Evolutionary conservation across 208 protist species (phyloP), one percentile per base, ranked within the genome.

Genomic region (Strigomonas galati): DNA sequence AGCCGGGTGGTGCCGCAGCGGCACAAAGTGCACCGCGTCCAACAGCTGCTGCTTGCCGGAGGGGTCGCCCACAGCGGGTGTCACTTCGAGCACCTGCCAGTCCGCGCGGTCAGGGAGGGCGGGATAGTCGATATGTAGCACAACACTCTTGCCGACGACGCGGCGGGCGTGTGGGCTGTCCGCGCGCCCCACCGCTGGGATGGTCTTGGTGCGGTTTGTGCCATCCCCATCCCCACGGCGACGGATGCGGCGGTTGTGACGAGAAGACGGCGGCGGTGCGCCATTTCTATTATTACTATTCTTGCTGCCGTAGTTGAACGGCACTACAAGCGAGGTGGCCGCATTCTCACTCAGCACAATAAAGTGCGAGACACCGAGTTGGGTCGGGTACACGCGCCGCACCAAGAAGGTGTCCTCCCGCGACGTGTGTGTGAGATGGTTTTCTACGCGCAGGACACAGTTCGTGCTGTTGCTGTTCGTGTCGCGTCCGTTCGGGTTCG

Each of bases 61-160:
- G 21, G 71, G 24, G n/a, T 65, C 65, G 23, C 67, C 32, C 46
- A 62, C 24, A 24, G 62, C 56, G 2, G 85, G 69, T 5, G 86
- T 76, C 27, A 91, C 53, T 24, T 60, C 65, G 15, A 67, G 19
- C 48, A 85, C 68, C 3, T 53, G 54, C 88, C 84, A 91, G 10
- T 46, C 56, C n/a, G 79, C 75, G 32, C 37, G 65, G 43, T 46
- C 15, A 0, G 67, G 44, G 23, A 65, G 55, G 0, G 74, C 67
- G 17, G 82, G 81, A 3, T 70, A 62, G 55, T 91, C 82, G 10
- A 87, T 75, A 65, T 94, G 84, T 28, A 94, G 74, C 7, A 94
- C 59, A 28, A 78, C 72, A 62, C 71, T 81, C 55, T 75, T 81
- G 35, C 88, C 88, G 19, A 89, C 74, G 6, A 91, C 60, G 37